Percentiles rank a stretch among this genome's conserved stretches.
phyloP scores from a whole-genome alignment of 2,329 filamentous ascomycete species.

The Pseudocercospora pini-densiflorae region DNA sequence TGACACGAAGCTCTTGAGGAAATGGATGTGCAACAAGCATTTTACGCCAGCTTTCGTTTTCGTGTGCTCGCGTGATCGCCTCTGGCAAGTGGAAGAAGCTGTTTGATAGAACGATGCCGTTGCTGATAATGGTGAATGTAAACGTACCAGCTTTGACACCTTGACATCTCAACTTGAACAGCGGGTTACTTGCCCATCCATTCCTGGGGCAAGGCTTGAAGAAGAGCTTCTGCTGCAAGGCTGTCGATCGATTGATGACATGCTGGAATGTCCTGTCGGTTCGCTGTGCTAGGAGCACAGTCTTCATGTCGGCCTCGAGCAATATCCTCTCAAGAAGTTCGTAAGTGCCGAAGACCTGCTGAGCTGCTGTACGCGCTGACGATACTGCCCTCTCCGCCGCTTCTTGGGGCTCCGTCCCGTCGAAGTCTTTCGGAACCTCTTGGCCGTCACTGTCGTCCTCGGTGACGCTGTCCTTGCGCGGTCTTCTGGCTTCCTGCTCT shows the following conservation, averaged over 20 bases:
- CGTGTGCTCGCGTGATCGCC: neutral
- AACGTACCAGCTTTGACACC: too few species aligned
- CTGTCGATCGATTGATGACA: conserved; percentile 17
- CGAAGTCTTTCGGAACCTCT: neutral
- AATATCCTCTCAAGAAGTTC: conserved; percentile 21
- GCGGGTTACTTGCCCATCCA: neutral
- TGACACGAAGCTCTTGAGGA: too few species aligned
- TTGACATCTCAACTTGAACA: too few species aligned
- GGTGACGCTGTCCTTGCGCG: neutral
- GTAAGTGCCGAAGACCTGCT: conserved; percentile 19
- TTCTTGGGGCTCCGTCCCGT: neutral
- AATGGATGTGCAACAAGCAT: neutral
- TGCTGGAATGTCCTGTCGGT: conserved; percentile 20
- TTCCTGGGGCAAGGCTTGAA: neutral
- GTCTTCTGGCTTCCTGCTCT: neutral
- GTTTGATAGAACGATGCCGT: too few species aligned
- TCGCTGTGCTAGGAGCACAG: conserved; percentile 8
- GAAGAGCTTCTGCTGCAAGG: conserved; percentile 15
- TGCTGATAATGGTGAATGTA: too few species aligned
- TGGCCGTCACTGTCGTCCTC: neutral
- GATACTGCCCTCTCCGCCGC: neutral
- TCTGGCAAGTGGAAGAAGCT: too few species aligned
- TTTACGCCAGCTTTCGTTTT: neutral
- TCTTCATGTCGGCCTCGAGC: conserved; percentile 4
- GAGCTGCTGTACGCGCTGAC: neutral